These are phyloP conservation scores for Benincasa hispida DNA, from an alignment of 306 rosid species.

Conservation along the genomic window DNA sequence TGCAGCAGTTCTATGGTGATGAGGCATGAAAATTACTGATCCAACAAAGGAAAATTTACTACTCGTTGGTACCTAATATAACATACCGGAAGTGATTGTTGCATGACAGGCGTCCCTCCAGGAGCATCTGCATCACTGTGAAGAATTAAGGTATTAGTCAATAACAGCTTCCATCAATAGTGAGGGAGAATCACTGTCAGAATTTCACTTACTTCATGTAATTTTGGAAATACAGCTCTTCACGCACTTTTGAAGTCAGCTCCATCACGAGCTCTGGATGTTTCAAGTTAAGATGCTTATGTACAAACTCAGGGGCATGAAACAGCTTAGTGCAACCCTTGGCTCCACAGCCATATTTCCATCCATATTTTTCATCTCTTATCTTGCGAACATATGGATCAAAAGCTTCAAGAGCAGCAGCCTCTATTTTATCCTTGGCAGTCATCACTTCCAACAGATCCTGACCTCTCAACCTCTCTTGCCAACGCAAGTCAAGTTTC, in stretches of 20 bases:
- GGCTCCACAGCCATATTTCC: conserved; percentile 99
- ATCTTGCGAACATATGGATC: conserved; percentile 90
- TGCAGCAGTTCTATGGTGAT: background rate
- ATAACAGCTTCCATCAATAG: background rate
- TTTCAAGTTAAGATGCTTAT: conserved; percentile 85
- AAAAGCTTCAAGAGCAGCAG: conserved; percentile 69
- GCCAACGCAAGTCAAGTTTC: conserved; percentile 79
- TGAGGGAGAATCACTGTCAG: conserved; percentile 1
- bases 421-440: conserved; percentile 92
- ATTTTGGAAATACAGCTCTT: conserved; percentile 81
- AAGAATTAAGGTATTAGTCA: conserved; percentile 20
- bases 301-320: conserved; percentile 94
- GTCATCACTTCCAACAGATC: conserved; percentile 93
- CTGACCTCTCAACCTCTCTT: conserved; percentile 73
- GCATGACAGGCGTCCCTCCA: conserved; percentile 94
- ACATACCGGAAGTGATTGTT: conserved; percentile 69
- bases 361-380: conserved; percentile 98
- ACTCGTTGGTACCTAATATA: background rate
- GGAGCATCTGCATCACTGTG: conserved; percentile 84
- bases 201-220: conserved; percentile 76
- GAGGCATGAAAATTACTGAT: background rate
- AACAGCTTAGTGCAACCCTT: conserved; percentile 99
- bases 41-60: background rate
- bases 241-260: conserved; percentile 69
- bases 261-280: conserved; percentile 84